Evolutionary conservation across 2,329 filamentous ascomycete genomes (phyloP), one percentile per base, ranked within the genome.

Genomic region (Phyllosticta citribraziliensis): DNA sequence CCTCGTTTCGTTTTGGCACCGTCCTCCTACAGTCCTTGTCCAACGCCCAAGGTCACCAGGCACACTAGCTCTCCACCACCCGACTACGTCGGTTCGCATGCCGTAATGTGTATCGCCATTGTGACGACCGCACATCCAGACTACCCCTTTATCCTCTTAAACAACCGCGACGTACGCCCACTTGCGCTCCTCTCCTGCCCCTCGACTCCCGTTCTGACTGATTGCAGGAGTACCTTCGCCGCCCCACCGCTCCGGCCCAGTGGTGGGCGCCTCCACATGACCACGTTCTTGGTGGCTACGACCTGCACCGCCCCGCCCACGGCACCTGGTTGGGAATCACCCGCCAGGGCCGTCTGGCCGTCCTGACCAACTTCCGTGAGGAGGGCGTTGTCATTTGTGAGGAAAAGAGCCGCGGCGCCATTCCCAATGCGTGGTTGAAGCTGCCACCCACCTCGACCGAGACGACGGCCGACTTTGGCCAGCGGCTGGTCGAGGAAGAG

Each of bases 281-380:
- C 17, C 75, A 85, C 64, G 79, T 87, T 60, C 75, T 87, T 6
- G 84, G 82, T 30, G 84, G 83, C 22, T 82, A 83, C 53, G 84
- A 87, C 68, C 76, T 86, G 11, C 81, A 84, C 55, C 81, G 84
- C 25, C 70, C 78, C 14, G 80, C 77, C 50, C 82, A 83, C 60
- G 84, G 84, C 22, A 87, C 84, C 63, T 87, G 84, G 84, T 79
- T 87, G 55, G 84, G 83, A 20, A 76, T 87, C 61, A 86, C 83
- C 9, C 78, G 75, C 33, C 77, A 84, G 64, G 84, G 84, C 27
- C 82, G 83, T 61, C 69, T 87, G 55, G 83, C 84, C 2, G 80
- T 85, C 5, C 75, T 87, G 33, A 87, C 84, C 56, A 87, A 87
- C 70, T 87, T 84, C 69, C 82, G 82, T 50, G 84, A 86, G 69